Percentiles rank a stretch among this genome's conserved stretches.
Conservation (phyloP, 2,329 filamentous ascomycete species). For the Exophiala mesophila region DNA sequence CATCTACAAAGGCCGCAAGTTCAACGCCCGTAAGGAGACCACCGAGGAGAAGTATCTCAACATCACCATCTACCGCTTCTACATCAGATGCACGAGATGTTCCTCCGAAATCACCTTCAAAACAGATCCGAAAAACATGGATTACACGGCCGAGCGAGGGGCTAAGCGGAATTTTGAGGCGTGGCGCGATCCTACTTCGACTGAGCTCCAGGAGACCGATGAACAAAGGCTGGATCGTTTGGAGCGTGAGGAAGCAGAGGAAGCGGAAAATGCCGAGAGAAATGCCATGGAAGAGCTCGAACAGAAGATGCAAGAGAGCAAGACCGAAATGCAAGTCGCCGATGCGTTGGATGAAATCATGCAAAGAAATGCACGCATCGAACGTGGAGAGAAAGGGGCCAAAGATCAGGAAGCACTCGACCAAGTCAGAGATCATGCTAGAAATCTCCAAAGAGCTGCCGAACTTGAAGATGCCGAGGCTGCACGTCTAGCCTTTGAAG, state of each 20-base stretch:
- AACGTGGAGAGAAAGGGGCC: constrained; percentile 66
- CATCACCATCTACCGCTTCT: constrained; percentile 85
- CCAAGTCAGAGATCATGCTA: constrained; percentile 54
- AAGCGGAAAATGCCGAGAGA: constrained; percentile 62
- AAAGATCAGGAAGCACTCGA: constrained; percentile 51
- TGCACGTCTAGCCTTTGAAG: constrained; percentile 71
- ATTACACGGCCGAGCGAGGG: constrained; percentile 75
- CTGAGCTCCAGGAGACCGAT: constrained; percentile 66
- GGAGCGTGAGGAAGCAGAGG: constrained; percentile 66
- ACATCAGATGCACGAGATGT: constrained; percentile 84
- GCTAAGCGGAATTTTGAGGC: constrained; percentile 91
- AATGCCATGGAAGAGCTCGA: constrained; percentile 96
- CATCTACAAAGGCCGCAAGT: constrained; percentile 90
- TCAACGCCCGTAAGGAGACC: constrained; percentile 91
- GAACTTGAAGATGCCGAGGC: constrained; percentile 81
- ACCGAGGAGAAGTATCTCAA: constrained; percentile 84
- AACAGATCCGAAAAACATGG: constrained; percentile 91
- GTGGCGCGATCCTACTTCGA: constrained; percentile 66
- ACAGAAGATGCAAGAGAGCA: constrained; percentile 86
- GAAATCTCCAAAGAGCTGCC: constrained; percentile 57
- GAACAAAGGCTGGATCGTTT: constrained; percentile 81
- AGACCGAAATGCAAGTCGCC: constrained; percentile 92
- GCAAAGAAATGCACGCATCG: constrained; percentile 81
- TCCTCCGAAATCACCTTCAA: constrained; percentile 84
- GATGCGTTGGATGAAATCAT: constrained; percentile 94